Base-by-base conservation (phyloP, 2,329 filamentous ascomycete genomes). In the Cephalotrichum gorgonifer region DNA sequence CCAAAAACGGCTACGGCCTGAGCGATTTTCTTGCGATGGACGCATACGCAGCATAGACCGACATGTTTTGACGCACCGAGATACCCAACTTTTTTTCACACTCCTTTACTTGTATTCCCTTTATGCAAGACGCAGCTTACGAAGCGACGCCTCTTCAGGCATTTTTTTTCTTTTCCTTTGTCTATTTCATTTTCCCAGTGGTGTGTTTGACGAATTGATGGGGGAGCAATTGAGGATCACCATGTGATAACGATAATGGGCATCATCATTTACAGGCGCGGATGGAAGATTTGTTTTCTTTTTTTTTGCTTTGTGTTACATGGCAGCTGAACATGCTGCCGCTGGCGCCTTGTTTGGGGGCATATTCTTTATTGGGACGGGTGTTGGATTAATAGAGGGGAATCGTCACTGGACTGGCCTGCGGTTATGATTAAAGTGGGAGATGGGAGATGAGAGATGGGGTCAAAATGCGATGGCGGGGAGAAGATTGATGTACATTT, bases 141-240 rank as follows among this genome's bases (percentile, higher is more conserved):
- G 14, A 6, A 20, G 14, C 44, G 44, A 46, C 17, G 44, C 44
- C 44, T 46, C 44, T 46, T 46, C 30, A 46, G 44, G 44, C 43
- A 30, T 31, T 44, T n/a, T 44, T 35, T 15, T 38, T 25, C 38
- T 38, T 8, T n/a, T 17, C n/a, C 22, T 42, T 14, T 44, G 26
- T 28, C 7, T 9, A 17, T 28, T 44, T 20, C 3, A 17, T 45
- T 33, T 38, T 26, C 4, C 14, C 41, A 43, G 7, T 14, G n/a
- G n/a, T 17, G 12, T 44, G 43, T 27, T 15, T 27, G n/a, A 25
- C 23, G 23, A 43, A 23, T 39, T 39, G 35, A 11, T 11, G 35
- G 35, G 30, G 30, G 41, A 20, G 26, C 26, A 25, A 20, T n/a
- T 43, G n/a, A 28, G 11, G 23, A 28, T 28, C 28, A 23, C 22